phyloP scores from a whole-genome alignment of 306 rosid genomes.

The Heteromeles arbutifolia region DNA sequence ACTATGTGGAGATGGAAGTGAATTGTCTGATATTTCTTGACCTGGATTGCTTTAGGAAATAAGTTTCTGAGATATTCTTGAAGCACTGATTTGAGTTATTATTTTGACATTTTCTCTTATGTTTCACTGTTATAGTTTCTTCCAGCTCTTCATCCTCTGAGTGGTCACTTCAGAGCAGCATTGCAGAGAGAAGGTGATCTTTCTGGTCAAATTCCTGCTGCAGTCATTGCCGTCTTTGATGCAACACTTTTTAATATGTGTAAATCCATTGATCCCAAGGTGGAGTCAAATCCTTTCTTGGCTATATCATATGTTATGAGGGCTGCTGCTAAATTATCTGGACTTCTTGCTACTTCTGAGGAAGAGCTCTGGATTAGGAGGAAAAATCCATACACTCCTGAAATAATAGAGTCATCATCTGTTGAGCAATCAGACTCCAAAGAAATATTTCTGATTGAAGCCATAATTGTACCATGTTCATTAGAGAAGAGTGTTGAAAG shows the following conservation, averaged over 20 bases:
- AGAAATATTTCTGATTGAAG: constrained; percentile 40
- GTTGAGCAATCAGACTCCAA: constrained; percentile 20
- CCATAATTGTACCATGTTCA: constrained; percentile 54
- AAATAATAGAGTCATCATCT: constrained; percentile 38
- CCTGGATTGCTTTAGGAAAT: background rate
- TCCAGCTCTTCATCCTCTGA: constrained; percentile 58
- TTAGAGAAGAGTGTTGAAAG: constrained; percentile 50
- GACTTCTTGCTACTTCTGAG: constrained; percentile 39
- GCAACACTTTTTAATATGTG: constrained; percentile 49
- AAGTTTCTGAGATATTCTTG: background rate
- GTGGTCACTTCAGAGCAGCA: constrained; percentile 79
- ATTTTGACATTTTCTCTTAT: constrained; percentile 23
- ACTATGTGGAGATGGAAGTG: background rate
- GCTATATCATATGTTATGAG: constrained; percentile 43
- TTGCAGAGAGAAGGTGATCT: constrained; percentile 61
- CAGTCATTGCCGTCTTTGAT: constrained; percentile 56
- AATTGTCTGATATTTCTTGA: background rate
- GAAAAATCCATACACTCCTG: constrained; percentile 54
- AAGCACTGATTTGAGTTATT: background rate
- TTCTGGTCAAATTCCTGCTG: constrained; percentile 55
- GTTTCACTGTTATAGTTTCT: constrained; percentile 54
- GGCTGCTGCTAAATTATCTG: constrained; percentile 50
- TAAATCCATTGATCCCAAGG: constrained; percentile 62
- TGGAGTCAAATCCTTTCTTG: constrained; percentile 65
- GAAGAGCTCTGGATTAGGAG: constrained; percentile 57